Evolutionary conservation across 805 yeast genomes (phyloP).

Genomic region (Wickerhamiella galacta): DNA sequence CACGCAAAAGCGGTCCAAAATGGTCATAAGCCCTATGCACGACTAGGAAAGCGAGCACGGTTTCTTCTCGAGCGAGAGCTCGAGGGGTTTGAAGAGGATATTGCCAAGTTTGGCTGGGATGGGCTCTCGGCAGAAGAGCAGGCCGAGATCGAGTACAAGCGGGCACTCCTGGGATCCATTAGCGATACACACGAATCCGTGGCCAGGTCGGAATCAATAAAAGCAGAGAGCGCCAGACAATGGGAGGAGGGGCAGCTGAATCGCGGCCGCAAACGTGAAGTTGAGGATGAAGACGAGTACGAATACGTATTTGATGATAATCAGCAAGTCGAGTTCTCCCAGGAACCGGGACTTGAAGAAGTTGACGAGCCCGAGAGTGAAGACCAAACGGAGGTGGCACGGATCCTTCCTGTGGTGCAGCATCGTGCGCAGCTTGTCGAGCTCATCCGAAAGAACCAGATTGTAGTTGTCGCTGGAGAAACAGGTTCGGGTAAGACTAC

Average conservation of each 20-base stretch:
- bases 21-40: too few relatives aligned
- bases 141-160: slow-evolving; percentile 34
- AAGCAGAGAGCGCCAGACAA: slow-evolving; percentile 37
- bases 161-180: slow-evolving; percentile 33
- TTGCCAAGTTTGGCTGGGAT: slow-evolving; percentile 60
- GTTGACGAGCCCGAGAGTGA: slow-evolving; percentile 15
- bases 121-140: slow-evolving; percentile 33
- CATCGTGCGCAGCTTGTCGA: slow-evolving; percentile 41
- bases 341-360: slow-evolving; percentile 24
- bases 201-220: slow-evolving; percentile 29
- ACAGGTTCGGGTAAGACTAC: slow-evolving; percentile 97
- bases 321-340: slow-evolving; percentile 40
- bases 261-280: slow-evolving; percentile 20
- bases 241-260: slow-evolving; percentile 37
- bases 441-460: slow-evolving; percentile 57
- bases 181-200: too few relatives aligned
- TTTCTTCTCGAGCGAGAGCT: slow-evolving; percentile 15
- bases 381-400: slow-evolving; percentile 23
- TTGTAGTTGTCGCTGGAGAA: slow-evolving; percentile 77
- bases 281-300: slow-evolving; percentile 27
- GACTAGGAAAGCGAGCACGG: too few relatives aligned
- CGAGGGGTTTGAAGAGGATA: slow-evolving; percentile 65
- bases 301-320: slow-evolving; percentile 63
- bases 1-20: too few relatives aligned
- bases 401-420: slow-evolving; percentile 53